Conservation (phyloP, 306 rosid genomes). For the Ochetophila trinervis region DNA sequence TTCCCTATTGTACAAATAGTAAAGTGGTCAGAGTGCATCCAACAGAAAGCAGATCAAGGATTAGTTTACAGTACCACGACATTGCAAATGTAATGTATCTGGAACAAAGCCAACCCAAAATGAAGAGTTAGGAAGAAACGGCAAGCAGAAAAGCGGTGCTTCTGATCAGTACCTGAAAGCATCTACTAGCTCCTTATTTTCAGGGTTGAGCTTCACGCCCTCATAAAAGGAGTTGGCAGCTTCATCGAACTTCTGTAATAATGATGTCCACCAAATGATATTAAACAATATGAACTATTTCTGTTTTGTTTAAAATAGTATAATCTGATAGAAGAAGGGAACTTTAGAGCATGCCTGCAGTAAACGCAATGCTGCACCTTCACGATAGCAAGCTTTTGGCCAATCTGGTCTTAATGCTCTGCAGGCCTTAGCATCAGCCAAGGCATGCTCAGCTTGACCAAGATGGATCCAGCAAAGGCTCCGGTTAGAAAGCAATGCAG, state of each 20-base stretch:
- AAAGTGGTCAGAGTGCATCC: conserved; percentile 3
- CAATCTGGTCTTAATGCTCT: conserved; percentile 83
- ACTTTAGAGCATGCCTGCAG: conserved; percentile 60
- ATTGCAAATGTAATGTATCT: conserved; percentile 2
- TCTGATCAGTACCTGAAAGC: conserved; percentile 70
- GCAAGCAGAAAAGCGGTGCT: not conserved
- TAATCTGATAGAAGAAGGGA: conserved; percentile 8
- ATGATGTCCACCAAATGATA: conserved; percentile 13
- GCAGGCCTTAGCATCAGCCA: conserved; percentile 86
- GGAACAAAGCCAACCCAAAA: not conserved
- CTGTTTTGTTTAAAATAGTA: not conserved
- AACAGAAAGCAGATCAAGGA: not conserved
- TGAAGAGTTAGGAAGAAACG: not conserved
- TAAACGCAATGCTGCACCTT: conserved; percentile 88
- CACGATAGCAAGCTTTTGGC: conserved; percentile 94
- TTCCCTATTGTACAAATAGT: conserved; percentile 52
- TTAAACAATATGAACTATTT: conserved; percentile 18
- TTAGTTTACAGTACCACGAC: too few species aligned
- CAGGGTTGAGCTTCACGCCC: conserved; percentile 82
- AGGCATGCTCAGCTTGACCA: conserved; percentile 87
- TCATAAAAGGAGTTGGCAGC: conserved; percentile 91
- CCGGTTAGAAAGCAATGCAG: conserved; percentile 69
- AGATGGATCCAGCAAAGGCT: conserved; percentile 86
- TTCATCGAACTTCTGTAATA: conserved; percentile 82
- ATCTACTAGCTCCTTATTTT: conserved; percentile 67